These are phyloP conservation scores for Citrus medica DNA, from an alignment of 345 rosid species.

Conservation along the genomic window DNA sequence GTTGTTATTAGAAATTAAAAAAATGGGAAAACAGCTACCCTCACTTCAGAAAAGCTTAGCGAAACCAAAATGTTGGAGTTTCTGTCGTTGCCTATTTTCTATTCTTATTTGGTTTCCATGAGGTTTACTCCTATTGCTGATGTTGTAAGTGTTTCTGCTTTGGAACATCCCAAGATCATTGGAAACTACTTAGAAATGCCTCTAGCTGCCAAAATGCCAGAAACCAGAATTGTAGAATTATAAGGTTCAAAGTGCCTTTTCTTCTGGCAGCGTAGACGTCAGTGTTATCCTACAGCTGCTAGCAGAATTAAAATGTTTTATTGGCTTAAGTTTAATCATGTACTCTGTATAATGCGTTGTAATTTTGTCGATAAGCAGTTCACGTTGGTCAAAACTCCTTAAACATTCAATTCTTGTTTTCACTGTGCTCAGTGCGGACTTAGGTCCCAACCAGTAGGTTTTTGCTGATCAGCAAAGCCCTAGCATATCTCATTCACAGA, in stretches of 20 bases:
- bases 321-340: not conserved
- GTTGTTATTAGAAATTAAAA: not conserved
- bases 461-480: not conserved
- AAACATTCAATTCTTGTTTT: not conserved
- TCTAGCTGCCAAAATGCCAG: not conserved
- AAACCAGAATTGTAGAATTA: not conserved
- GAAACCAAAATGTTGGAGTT: not conserved
- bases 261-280: not conserved
- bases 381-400: not conserved
- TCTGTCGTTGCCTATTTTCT: not conserved
- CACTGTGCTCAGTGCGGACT: not conserved
- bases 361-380: not conserved
- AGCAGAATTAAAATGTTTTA: not conserved
- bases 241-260: not conserved
- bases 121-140: not conserved
- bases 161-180: not conserved
- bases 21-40: too few species aligned
- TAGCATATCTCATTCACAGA: not conserved
- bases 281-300: not conserved
- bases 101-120: not conserved
- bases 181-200: not conserved
- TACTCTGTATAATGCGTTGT: not conserved
- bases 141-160: not conserved
- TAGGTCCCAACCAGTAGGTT: not conserved
- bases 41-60: not conserved